phyloP scores from a whole-genome alignment of 73 alveolate genomes.

The Symbiodinium pilosum region DNA sequence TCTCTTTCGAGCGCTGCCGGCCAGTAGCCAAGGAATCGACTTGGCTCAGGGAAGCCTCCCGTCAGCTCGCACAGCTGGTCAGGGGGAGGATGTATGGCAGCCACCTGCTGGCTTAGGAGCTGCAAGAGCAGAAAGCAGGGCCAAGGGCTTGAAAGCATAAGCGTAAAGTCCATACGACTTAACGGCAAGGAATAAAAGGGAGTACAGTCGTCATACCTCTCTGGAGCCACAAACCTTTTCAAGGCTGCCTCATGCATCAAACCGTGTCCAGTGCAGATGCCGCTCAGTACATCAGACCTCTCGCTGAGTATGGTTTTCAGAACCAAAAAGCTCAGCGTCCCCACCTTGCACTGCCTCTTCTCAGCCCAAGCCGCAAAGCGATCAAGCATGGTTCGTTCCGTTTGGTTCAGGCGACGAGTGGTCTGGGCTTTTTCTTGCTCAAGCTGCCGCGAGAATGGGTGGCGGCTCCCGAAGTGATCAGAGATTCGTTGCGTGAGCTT shows the following conservation, averaged over 20 bases:
- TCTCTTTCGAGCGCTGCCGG: not conserved
- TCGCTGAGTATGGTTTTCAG: not conserved
- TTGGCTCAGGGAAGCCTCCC: not conserved
- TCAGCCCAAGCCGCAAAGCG: not conserved
- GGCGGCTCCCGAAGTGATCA: not conserved
- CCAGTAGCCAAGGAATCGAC: not conserved
- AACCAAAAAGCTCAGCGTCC: not conserved
- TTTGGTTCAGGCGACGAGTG: not conserved
- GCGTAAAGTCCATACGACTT: slow-evolving; percentile 20
- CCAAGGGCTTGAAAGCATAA: not conserved
- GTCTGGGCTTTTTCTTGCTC: not conserved
- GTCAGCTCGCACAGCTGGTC: not conserved
- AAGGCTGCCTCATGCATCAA: not conserved
- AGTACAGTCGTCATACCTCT: slow-evolving; percentile 16
- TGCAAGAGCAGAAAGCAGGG: slow-evolving; percentile 38
- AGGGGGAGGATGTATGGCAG: not conserved
- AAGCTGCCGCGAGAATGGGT: not conserved
- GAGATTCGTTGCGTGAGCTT: not conserved
- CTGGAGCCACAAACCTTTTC: not conserved
- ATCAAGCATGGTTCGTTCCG: not conserved
- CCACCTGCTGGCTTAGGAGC: slow-evolving; percentile 23
- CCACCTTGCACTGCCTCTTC: not conserved
- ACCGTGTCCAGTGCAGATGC: not conserved
- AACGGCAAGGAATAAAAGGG: not conserved
- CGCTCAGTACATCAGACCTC: not conserved